These are phyloP conservation scores for Boletus pseudopeckii DNA, from an alignment of 768 basidiomycete species.

Conservation along the genomic window DNA sequence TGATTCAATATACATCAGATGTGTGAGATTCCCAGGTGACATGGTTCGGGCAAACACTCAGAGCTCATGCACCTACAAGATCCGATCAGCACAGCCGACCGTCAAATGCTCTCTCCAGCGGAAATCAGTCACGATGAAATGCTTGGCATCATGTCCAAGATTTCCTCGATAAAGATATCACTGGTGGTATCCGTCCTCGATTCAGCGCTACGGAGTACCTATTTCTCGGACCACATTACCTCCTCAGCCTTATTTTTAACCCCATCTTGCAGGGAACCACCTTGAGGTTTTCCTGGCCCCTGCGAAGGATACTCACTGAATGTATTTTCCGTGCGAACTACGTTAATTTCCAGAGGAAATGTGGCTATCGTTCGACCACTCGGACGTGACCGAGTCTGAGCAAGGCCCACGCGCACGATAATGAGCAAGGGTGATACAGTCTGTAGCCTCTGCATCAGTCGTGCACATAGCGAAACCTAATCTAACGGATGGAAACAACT, in stretches of 20 bases:
- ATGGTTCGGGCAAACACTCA: too few species aligned
- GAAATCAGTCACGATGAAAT: background rate
- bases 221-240: background rate
- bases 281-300: background rate
- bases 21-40: too few species aligned
- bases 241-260: background rate
- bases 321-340: background rate
- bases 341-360: conserved; percentile 1
- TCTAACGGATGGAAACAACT: background rate
- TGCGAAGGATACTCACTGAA: background rate
- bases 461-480: background rate
- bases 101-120: too few species aligned
- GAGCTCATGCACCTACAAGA: too few species aligned
- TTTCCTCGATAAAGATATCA: too few species aligned
- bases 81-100: too few species aligned
- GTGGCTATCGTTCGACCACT: background rate
- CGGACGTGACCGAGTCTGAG: background rate
- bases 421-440: conserved; percentile 22
- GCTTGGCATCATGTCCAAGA: too few species aligned
- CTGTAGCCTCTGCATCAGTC: conserved; percentile 3
- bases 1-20: too few species aligned
- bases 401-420: conserved; percentile 16
- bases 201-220: background rate
- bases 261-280: background rate
- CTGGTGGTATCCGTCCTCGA: background rate